Percentiles rank a stretch among this genome's conserved stretches.
These are phyloP conservation scores for Sporobolomyces roseus DNA, from an alignment of 768 basidiomycete species.

Conservation along the genomic window DNA sequence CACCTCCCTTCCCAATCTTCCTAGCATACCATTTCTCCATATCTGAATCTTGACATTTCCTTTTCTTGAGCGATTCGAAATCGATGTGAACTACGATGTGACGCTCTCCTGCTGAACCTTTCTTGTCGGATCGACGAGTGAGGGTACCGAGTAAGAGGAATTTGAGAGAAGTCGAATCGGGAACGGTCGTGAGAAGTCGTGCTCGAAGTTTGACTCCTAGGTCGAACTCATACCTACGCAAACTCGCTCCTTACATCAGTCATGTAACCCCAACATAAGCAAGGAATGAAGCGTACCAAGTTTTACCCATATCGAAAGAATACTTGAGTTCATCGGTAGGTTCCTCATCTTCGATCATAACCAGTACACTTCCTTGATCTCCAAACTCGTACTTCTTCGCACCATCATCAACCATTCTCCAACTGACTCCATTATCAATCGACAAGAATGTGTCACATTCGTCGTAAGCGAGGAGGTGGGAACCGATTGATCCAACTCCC, in stretches of 20 bases:
- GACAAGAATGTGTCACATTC: constrained; percentile 92
- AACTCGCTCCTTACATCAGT: too few species aligned
- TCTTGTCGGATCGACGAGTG: constrained; percentile 57
- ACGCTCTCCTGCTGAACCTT: constrained; percentile 52
- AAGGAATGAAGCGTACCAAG: too few species aligned
- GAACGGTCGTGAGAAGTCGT: constrained; percentile 75
- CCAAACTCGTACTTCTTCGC: constrained; percentile 97
- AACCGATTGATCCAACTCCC: constrained; percentile 89
- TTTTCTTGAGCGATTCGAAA: constrained; percentile 64
- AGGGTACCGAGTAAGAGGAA: constrained; percentile 83
- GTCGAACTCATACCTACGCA: constrained; percentile 63
- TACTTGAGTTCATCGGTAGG: constrained; percentile 65
- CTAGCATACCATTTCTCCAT: constrained; percentile 87
- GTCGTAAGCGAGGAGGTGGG: constrained; percentile 64
- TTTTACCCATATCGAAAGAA: constrained; percentile 73
- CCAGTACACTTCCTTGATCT: constrained; percentile 72
- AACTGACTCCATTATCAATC: constrained; percentile 78
- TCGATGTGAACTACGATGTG: constrained; percentile 77
- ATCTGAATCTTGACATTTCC: constrained; percentile 67
- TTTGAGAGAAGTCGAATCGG: constrained; percentile 94
- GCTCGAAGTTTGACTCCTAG: constrained; percentile 69
- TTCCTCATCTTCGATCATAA: constrained; percentile 82
- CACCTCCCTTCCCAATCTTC: constrained; percentile 48
- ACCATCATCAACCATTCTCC: constrained; percentile 69
- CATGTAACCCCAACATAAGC: too few species aligned